Evolutionary conservation across 345 rosid genomes (phyloP), one percentile per base, ranked within the genome.

Genomic region (Dipteronia dyeriana): DNA sequence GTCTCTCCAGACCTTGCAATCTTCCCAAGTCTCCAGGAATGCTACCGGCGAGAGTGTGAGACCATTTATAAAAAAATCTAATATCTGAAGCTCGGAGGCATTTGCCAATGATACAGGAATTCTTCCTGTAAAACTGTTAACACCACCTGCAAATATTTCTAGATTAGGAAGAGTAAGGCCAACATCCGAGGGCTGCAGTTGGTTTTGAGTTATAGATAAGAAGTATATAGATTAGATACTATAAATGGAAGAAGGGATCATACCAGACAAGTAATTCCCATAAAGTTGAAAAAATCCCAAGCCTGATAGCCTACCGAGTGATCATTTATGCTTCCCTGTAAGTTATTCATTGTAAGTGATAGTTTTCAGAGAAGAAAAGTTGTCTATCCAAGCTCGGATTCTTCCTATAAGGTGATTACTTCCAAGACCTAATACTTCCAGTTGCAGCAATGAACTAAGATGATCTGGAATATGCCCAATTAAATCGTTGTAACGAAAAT

Each of bases 381-480:
- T 84, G 2, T 82, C 84, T 17, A 78, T 68, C 86, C 84, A 79
- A 57, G 70, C 7, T 47, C 84, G 83, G 60, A 80, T 47, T 12
- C 11, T 75, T 71, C 83, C 74, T n/a, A 80, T 76, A 26, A 80
- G 70, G 20, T 72, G 66, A 41, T 67, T 80, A 8, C 26, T 9
- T 12, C 49, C 31, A 34, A 54, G 64, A 20, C 29, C 1, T 1
- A 71, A 8, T n/a, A n/a, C n/a, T n/a, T n/a, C n/a, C 4, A 14
- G 56, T 3, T 2, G 5, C 13, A 75, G 22, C 7, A 84, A 56
- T 31, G 73, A 68, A 19, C 68, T 25, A 14, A 84, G 34, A 29
- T 51, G 75, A 19, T 76, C 7, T 0, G 73, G 83, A 57, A 80
- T 75, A 25, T 68, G 57, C 11, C 82, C 79, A 10, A 3, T 1